Conservation (phyloP, 2,329 filamentous ascomycete species). For the Alternaria sp. region DNA sequence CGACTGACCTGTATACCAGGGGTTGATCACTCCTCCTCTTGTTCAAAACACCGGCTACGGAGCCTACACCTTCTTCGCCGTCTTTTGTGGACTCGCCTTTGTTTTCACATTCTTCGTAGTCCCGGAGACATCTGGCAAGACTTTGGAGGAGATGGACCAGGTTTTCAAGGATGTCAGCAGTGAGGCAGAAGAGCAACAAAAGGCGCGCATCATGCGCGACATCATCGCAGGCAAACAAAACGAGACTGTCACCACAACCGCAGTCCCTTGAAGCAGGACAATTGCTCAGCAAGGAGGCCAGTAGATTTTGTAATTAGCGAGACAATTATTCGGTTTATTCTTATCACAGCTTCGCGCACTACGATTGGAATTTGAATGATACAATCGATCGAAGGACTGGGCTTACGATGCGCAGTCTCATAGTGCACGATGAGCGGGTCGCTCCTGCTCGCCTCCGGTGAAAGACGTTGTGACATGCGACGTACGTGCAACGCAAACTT, state of each 20-base stretch:
- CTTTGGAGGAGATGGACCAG: conserved; percentile 47
- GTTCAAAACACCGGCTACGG: conserved; percentile 63
- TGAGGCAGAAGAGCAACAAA: conserved; percentile 43
- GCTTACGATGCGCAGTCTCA: background rate
- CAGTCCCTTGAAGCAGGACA: background rate
- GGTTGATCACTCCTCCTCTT: conserved; percentile 69
- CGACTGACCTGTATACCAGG: conserved; percentile 54
- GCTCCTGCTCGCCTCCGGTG: background rate
- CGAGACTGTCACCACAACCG: background rate
- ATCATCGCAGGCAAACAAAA: conserved; percentile 30
- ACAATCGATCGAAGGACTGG: background rate
- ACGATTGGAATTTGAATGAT: background rate
- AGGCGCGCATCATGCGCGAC: conserved; percentile 39
- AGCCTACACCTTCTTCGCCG: conserved; percentile 47
- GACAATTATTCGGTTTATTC: background rate
- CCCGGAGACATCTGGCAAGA: conserved; percentile 45
- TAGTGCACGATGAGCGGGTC: background rate
- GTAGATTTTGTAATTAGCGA: background rate
- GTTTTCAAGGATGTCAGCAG: conserved; percentile 47
- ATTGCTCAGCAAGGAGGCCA: background rate
- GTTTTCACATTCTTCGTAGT: conserved; percentile 45
- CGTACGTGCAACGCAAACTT: background rate
- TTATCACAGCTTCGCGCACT: background rate
- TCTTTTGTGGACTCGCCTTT: conserved; percentile 43
- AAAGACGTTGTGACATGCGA: background rate